A percentile compares a stretch with the other conserved stretches of the same genome.
Conservation (phyloP, 2,329 filamentous ascomycete species). For the Neofusicoccum parvum region DNA sequence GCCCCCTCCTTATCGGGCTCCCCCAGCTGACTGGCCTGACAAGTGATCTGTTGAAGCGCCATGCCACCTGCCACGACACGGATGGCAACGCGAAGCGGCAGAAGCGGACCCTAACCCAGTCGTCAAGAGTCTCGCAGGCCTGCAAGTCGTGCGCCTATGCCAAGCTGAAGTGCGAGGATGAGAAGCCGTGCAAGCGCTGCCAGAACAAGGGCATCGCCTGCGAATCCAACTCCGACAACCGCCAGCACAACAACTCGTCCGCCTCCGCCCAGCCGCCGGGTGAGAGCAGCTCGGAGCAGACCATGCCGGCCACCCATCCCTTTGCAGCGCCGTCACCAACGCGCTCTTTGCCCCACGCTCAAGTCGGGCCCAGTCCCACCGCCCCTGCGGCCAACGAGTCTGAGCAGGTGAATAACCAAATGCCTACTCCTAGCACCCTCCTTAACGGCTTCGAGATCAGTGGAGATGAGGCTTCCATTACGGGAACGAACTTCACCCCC, state of each 20-base stretch:
- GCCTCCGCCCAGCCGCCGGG: constrained; percentile 31
- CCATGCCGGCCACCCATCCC: not conserved
- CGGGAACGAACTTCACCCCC: not conserved
- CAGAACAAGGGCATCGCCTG: constrained; percentile 52
- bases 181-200: constrained; percentile 57
- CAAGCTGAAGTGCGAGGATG: constrained; percentile 57
- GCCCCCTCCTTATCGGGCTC: not conserved
- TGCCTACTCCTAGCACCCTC: constrained; percentile 16
- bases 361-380: not conserved
- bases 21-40: not conserved
- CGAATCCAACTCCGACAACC: constrained; percentile 26
- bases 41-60: constrained; percentile 55
- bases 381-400: not conserved
- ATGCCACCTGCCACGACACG: constrained; percentile 48
- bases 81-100: constrained; percentile 34
- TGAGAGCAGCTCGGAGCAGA: not conserved
- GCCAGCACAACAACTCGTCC: constrained; percentile 26
- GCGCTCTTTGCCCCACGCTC: not conserved
- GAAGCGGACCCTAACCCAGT: constrained; percentile 17
- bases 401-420: constrained; percentile 17
- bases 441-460: constrained; percentile 20
- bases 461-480: constrained; percentile 12
- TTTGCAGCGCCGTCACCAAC: not conserved
- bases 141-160: constrained; percentile 55
- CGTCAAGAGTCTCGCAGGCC: constrained; percentile 49